Evolutionary conservation across 1,284 basidiomycete species (phyloP).

Genomic region (Puccinia brachypodii): DNA sequence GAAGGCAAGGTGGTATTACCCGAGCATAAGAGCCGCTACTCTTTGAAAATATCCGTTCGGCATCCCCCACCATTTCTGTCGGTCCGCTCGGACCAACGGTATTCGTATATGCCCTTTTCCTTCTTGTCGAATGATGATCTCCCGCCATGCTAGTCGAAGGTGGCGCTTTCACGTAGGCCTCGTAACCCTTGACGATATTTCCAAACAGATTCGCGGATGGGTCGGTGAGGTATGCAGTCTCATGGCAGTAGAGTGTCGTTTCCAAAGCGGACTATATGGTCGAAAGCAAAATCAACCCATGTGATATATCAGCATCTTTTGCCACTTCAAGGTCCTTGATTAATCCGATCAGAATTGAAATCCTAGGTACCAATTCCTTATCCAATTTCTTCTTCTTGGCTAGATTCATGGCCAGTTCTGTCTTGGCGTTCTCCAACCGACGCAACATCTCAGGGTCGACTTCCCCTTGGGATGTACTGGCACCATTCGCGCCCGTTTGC

Average conservation of each 20-base stretch:
- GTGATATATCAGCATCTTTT: neutral
- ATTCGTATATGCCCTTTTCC: slow-evolving; percentile 32
- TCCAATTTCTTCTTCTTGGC: slow-evolving; percentile 45
- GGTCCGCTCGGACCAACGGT: slow-evolving; percentile 4
- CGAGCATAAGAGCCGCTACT: slow-evolving; percentile 48
- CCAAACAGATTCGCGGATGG: slow-evolving; percentile 45
- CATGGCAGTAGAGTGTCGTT: slow-evolving; percentile 34
- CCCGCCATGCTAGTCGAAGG: slow-evolving; percentile 33
- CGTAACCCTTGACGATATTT: slow-evolving; percentile 48
- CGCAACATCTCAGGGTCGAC: neutral
- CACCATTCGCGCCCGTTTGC: slow-evolving; percentile 4
- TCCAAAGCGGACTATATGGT: slow-evolving; percentile 22
- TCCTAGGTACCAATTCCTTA: slow-evolving; percentile 35
- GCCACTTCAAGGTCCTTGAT: neutral
- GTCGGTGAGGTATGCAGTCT: slow-evolving; percentile 46
- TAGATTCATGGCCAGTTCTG: slow-evolving; percentile 30
- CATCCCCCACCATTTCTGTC: slow-evolving; percentile 45
- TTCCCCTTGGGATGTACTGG: neutral
- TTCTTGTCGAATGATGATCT: slow-evolving; percentile 45
- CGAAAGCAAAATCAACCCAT: neutral
- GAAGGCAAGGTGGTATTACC: neutral
- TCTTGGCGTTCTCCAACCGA: slow-evolving; percentile 29
- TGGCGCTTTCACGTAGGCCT: slow-evolving; percentile 48
- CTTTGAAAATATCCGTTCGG: slow-evolving; percentile 46
- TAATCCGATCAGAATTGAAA: neutral